These are phyloP conservation scores for Meyerozyma athensensis DNA, from an alignment of 1,139 yeast species.

Conservation along the genomic window DNA sequence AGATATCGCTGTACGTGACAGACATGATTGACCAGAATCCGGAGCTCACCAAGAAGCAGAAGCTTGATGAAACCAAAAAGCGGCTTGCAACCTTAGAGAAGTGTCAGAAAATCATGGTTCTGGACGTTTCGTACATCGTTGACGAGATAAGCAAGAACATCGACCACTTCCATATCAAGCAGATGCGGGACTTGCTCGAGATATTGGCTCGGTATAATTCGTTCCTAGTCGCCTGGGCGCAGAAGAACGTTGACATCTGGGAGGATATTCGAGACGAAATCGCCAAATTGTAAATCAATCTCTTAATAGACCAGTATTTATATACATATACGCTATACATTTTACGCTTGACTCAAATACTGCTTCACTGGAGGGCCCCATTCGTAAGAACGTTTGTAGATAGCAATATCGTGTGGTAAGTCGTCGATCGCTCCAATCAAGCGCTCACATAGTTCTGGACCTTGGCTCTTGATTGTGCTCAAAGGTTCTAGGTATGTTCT, in stretches of 20 bases:
- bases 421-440: conserved; percentile 38
- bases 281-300: conserved; percentile 15
- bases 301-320: not conserved
- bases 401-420: conserved; percentile 34
- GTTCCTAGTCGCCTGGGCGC: conserved; percentile 64
- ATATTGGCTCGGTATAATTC: conserved; percentile 50
- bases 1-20: conserved; percentile 58
- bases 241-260: conserved; percentile 68
- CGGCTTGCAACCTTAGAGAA: conserved; percentile 52
- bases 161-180: conserved; percentile 45
- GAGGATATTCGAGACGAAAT: conserved; percentile 55
- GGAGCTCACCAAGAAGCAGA: conserved; percentile 56
- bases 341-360: conserved; percentile 17
- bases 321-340: not conserved
- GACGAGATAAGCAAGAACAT: conserved; percentile 48
- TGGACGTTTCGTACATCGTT: conserved; percentile 51
- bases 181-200: conserved; percentile 40
- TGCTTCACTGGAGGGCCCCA: conserved; percentile 37
- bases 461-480: conserved; percentile 48
- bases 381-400: conserved; percentile 34
- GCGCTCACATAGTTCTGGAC: conserved; percentile 36
- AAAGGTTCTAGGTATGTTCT: conserved; percentile 67
- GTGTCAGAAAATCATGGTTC: conserved; percentile 54
- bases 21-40: conserved; percentile 72
- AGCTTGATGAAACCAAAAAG: conserved; percentile 45